These are phyloP conservation scores for Phytophthora pisi DNA, from an alignment of 352 stramenopile species.

Conservation along the genomic window DNA sequence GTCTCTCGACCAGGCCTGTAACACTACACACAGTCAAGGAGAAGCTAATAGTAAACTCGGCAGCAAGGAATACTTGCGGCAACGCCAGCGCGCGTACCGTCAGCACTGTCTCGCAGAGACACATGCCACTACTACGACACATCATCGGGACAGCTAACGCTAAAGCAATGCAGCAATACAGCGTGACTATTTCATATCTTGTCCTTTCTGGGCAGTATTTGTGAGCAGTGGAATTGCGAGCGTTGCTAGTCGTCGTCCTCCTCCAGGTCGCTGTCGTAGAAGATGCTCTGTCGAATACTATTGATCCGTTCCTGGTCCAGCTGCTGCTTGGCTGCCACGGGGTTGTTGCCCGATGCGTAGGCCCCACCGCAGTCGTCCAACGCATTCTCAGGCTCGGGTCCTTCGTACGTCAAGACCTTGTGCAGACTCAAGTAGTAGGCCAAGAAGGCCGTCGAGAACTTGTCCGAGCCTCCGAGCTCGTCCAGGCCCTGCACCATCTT, in stretches of 20 bases:
- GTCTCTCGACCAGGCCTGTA: conserved; percentile 27
- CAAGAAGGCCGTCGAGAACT: conserved; percentile 93
- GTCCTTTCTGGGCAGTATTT: conserved; percentile 2
- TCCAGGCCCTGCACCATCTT: conserved; percentile 97
- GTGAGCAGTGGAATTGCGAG: background rate
- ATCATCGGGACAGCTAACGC: background rate
- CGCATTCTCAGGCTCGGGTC: conserved; percentile 71
- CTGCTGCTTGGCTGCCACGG: conserved; percentile 38
- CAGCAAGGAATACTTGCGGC: conserved; percentile 58
- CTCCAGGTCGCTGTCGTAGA: conserved; percentile 85
- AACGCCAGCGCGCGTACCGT: conserved; percentile 75
- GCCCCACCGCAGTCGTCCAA: conserved; percentile 69
- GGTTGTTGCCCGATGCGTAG: conserved; percentile 51
- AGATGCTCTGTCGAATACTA: conserved; percentile 85
- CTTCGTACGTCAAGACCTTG: conserved; percentile 97
- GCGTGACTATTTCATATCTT: conserved; percentile 29
- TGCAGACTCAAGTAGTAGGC: conserved; percentile 92
- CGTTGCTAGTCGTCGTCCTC: conserved; percentile 64
- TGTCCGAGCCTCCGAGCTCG: conserved; percentile 93
- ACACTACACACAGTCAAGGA: background rate
- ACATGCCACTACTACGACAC: background rate
- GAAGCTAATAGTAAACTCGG: conserved; percentile 9
- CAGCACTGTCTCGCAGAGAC: conserved; percentile 54
- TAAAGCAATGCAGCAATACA: conserved; percentile 23
- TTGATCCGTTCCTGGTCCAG: conserved; percentile 58